Evolutionary conservation across 805 yeast species (phyloP), one percentile per base, ranked within the genome.

Genomic region (Phaffomyces antillensis): DNA sequence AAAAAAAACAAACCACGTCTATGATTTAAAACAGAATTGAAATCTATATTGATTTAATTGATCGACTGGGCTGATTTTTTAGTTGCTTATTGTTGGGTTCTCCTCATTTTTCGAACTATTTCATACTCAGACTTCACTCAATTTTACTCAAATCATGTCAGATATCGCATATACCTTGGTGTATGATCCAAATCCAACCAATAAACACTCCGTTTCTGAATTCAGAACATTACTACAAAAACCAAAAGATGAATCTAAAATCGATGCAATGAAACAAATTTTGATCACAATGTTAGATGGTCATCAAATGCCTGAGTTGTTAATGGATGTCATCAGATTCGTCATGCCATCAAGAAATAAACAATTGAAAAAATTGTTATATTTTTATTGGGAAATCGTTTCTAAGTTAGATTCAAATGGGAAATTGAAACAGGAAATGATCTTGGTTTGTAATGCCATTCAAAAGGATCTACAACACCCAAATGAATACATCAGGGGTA

Each of bases 391-490:
- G 98, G 99, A 93, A 66, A 87, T 91, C 45, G 95, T 96, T 62
- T 95, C 96, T 45, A 95, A 95, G 67, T 72, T 84, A 53, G 95
- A 88, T 56, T 72, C 75, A 33, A 84, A 84, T 43, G 98, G 98
- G 5, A 88, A 87, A 64, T 77, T 95, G 74, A 87, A 87, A 68
- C 98, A 91, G 65, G 99, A 93, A 70, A 93, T 93, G 98, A 91
- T 95, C 66, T 78, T 93, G 52, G 98, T 91, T 41, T 93, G 98
- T 71, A 95, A 95, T 65, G 96, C 98, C 43, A 88, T 93, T 59
- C 95, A 93, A 66, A 90, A 89, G 65, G 99, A 93, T 64, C 76
- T 93, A 56, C 97, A 90, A 68, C 99, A 95, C 68, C 96, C 99
- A 42, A 93, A 93, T 71, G 99, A 93, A 67, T 93, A 83, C 63